phyloP scores from a whole-genome alignment of 148 eudicot genomes.

The Diospyros lotus region DNA sequence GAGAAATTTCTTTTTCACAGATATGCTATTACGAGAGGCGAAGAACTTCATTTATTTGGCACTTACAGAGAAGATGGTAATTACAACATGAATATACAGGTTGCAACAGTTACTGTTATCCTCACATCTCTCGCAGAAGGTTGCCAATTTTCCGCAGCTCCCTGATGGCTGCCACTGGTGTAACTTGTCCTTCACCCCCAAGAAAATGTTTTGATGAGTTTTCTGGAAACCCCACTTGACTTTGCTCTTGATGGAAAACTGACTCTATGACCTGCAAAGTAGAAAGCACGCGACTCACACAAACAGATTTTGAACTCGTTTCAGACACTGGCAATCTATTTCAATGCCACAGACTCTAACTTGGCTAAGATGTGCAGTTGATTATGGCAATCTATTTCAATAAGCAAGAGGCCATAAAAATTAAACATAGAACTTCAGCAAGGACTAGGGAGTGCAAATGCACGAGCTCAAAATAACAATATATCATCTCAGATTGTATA shows the following conservation, averaged over 20 bases:
- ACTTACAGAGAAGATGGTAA: conserved; percentile 19
- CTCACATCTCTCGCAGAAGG: conserved; percentile 69
- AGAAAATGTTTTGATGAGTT: conserved; percentile 45
- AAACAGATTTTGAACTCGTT: too few relatives aligned
- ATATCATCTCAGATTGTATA: not conserved
- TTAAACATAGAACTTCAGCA: not conserved
- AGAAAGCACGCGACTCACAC: not conserved
- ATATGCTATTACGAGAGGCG: not conserved
- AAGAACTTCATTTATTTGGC: conserved; percentile 16
- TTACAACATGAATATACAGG: conserved; percentile 17
- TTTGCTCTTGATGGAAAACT: conserved; percentile 59
- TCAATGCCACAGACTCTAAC: too few relatives aligned
- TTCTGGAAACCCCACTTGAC: conserved; percentile 37
- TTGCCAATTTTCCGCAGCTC: conserved; percentile 95
- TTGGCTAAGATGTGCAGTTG: too few relatives aligned
- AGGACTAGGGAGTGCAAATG: not conserved
- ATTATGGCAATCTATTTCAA: too few relatives aligned
- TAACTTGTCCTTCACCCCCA: conserved; percentile 69
- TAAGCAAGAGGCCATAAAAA: too few relatives aligned
- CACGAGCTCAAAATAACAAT: not conserved
- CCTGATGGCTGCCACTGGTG: conserved; percentile 70
- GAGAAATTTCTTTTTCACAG: too few relatives aligned
- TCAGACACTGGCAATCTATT: too few relatives aligned
- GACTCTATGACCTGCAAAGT: conserved; percentile 78
- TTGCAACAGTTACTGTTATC: conserved; percentile 1